These are phyloP conservation scores for Leucaena leucocephala DNA, from an alignment of 306 rosid species.

Conservation along the genomic window DNA sequence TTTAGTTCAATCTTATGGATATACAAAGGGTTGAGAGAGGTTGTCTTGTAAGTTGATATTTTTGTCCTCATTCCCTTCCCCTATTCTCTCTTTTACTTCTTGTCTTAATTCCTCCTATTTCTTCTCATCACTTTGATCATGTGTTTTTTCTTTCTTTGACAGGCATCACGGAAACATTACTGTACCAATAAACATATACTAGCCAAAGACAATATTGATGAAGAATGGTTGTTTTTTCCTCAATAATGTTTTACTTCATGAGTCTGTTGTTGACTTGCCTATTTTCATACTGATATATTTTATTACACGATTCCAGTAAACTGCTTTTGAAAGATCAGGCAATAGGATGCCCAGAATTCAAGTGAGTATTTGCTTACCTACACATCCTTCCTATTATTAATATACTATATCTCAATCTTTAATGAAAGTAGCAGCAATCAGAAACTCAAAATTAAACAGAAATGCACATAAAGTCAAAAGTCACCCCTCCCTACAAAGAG, in stretches of 20 bases:
- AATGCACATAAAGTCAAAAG: conserved; percentile 72
- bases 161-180: conserved; percentile 92
- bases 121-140: conserved; percentile 21
- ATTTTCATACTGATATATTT: conserved; percentile 38
- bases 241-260: conserved; percentile 11
- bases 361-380: conserved; percentile 56
- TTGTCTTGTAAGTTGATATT: not conserved
- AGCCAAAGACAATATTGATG: conserved; percentile 71
- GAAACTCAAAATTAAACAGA: conserved; percentile 48
- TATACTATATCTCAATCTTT: conserved; percentile 17
- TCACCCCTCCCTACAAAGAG: conserved; percentile 86
- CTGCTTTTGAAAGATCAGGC: conserved; percentile 61
- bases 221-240: conserved; percentile 73
- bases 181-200: conserved; percentile 76
- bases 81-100: not conserved
- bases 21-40: not conserved
- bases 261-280: conserved; percentile 22
- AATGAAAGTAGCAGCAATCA: conserved; percentile 22
- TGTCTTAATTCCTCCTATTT: not conserved
- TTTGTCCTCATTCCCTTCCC: not conserved
- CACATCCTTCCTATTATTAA: conserved; percentile 1
- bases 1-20: not conserved
- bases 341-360: conserved; percentile 76
- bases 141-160: conserved; percentile 33
- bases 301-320: conserved; percentile 60